Percentiles rank a stretch among this genome's conserved stretches.
Evolutionary conservation across 306 rosid genomes (phyloP).

Genomic region (Quercus berberidifolia): DNA sequence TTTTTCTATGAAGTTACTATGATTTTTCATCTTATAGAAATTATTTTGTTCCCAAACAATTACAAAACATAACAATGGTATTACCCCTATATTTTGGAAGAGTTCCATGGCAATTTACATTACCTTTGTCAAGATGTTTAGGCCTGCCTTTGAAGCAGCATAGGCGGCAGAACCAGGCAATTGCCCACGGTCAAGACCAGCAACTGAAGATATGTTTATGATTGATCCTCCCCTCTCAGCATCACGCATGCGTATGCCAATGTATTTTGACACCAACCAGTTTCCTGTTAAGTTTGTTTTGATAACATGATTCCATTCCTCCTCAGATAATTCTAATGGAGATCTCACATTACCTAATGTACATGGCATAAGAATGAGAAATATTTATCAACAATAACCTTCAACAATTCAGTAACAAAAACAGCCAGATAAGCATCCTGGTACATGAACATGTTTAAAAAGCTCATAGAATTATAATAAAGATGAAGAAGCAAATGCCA

Average conservation of each 20-base stretch:
- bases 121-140: constrained; percentile 63
- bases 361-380: not conserved
- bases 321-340: constrained; percentile 51
- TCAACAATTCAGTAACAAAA: not conserved
- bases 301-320: constrained; percentile 60
- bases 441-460: not conserved
- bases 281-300: constrained; percentile 61
- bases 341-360: constrained; percentile 55
- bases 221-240: constrained; percentile 53
- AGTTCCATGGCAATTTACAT: not conserved
- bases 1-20: not conserved
- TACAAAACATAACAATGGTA: not conserved
- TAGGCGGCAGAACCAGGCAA: constrained; percentile 67
- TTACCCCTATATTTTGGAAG: not conserved
- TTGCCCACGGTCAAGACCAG: constrained; percentile 56
- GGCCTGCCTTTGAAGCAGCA: constrained; percentile 50
- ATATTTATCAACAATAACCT: not conserved
- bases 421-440: not conserved
- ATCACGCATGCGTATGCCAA: constrained; percentile 53
- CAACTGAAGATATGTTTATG: constrained; percentile 67
- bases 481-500: not conserved
- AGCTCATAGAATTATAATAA: not conserved
- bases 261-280: constrained; percentile 73
- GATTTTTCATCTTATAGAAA: not conserved
- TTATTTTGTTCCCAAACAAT: not conserved